phyloP scores from a whole-genome alignment of 2,329 filamentous ascomycete genomes.

The Botryotinia convoluta region DNA sequence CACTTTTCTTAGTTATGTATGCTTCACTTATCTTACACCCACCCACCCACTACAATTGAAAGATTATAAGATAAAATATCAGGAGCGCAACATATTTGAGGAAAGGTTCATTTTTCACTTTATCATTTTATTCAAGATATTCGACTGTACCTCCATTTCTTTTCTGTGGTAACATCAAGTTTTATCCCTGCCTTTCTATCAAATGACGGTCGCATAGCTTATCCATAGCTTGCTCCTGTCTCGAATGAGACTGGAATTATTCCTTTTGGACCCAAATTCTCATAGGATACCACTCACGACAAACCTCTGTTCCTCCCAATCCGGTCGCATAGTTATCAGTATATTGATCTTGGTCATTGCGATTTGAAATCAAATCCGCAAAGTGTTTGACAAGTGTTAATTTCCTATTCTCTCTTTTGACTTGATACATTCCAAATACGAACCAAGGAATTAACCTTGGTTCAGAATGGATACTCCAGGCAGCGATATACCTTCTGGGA shows the following conservation, averaged over 20 bases:
- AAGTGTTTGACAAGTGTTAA: constrained; percentile 31
- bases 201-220: constrained; percentile 16
- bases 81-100: constrained; percentile 6
- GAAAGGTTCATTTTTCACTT: constrained; percentile 9
- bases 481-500: constrained; percentile 31
- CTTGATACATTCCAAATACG: constrained; percentile 15
- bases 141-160: not conserved
- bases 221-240: constrained; percentile 14
- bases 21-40: constrained; percentile 3
- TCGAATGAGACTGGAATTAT: constrained; percentile 11
- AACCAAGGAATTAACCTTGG: constrained; percentile 16
- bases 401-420: constrained; percentile 30
- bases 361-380: constrained; percentile 29
- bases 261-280: not conserved
- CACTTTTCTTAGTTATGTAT: constrained; percentile 6
- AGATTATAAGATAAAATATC: not conserved
- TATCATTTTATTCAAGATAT: not conserved
- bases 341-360: constrained; percentile 31
- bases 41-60: not conserved
- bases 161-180: not conserved
- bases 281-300: not conserved
- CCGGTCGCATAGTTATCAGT: constrained; percentile 19
- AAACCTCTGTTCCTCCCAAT: constrained; percentile 7
- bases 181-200: constrained; percentile 7
- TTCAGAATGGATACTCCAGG: constrained; percentile 32